Base-by-base conservation (phyloP, 805 yeast genomes). In the Starmerella khaoyaiensis region DNA sequence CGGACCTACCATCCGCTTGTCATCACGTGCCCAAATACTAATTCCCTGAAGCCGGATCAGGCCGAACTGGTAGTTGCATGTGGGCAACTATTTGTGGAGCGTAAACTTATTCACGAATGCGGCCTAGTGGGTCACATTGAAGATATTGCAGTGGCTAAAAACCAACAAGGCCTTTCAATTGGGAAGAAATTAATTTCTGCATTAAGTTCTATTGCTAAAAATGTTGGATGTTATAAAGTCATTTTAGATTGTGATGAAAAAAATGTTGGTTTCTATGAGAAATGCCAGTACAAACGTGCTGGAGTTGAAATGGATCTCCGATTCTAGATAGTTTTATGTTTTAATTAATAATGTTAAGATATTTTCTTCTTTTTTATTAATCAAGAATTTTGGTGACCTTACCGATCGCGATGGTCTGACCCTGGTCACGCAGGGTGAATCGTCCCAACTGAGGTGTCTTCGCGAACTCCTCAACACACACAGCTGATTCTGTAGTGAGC, bases 381-480 rank as follows among this genome's bases (percentile, higher is more conserved):
- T 50, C 53, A 21, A 84, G 66, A 48, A 90, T 66, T 66, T 87
- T 87, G 42, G 94, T 81, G 54, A 90, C 83, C 64, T 87, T 86
- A 64, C 99, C 99, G 61, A 90, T 90, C 48, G 98, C 99, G 63
- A 90, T 86, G 37, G 98, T 90, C 46, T 76, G 76, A 58, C 97
- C 98, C 67, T 90, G 97, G 64, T 90, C 98, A 71, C 99, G 84
- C 60, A 90, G 72, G 21, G 98, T 90, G 62, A 90, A 90, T 64
- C 99, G 77, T 59, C 98, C 99, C 54, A 90, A 71, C 64, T 90
- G 97, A 50, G 87, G 96, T 58, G 86, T 82, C 57, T 82, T 93
- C 50, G 69, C 76, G 60, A 79, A 90, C 31, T 93, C 77, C 66
- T 90, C 99, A 36, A 87, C 77, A 67, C 97, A 90, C 26, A 90